Conservation (phyloP, 495 filamentous ascomycete species). For the Xylaria cubensis region DNA sequence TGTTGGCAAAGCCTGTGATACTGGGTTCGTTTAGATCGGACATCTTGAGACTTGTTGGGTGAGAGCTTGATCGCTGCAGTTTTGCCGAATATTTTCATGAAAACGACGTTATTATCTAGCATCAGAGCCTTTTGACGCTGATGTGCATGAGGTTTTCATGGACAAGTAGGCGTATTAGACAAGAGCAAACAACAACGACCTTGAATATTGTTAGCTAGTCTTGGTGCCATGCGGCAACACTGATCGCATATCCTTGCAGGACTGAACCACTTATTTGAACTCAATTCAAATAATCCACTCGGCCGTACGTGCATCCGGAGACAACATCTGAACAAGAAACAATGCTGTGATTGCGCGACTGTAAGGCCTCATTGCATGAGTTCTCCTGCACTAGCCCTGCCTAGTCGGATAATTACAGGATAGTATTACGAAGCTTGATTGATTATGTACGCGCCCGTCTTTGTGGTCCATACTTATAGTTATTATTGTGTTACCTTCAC, state of each 20-base stretch:
- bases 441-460: not conserved
- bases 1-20: not conserved
- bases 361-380: not conserved
- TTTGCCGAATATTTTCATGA: not conserved
- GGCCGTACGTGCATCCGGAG: not conserved
- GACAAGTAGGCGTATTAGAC: not conserved
- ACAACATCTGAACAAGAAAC: not conserved
- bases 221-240: not conserved
- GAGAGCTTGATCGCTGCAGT: not conserved
- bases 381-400: not conserved
- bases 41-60: not conserved
- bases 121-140: not conserved
- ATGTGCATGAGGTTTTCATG: not conserved
- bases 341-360: not conserved
- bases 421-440: conserved; percentile 2
- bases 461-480: not conserved
- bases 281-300: not conserved
- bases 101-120: not conserved
- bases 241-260: not conserved
- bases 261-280: not conserved
- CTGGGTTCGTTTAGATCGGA: not conserved
- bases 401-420: not conserved
- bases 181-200: not conserved
- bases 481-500: not conserved
- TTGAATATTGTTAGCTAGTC: not conserved